Evolutionary conservation across 495 filamentous ascomycete genomes (phyloP).

Genomic region (Aspergillus indologenus): DNA sequence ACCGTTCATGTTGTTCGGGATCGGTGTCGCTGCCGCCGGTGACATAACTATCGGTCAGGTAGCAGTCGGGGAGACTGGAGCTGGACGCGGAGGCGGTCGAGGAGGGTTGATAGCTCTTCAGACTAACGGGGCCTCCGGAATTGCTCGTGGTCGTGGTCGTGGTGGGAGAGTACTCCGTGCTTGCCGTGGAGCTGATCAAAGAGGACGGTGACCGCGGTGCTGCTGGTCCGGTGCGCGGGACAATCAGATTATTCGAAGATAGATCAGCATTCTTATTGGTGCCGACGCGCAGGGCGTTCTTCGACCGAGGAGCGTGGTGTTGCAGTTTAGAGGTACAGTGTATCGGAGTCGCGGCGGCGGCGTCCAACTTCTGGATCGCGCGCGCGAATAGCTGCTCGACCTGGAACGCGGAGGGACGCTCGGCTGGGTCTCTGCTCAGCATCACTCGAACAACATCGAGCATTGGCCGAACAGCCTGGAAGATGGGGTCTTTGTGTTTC

Average conservation of each 20-base stretch:
- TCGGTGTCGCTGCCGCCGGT: conserved; percentile 7
- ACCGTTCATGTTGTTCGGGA: conserved; percentile 4
- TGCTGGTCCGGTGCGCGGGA: conserved; percentile 1
- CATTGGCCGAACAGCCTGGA: conserved; percentile 40
- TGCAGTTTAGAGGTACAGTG: conserved; percentile 24
- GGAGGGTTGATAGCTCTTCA: not conserved
- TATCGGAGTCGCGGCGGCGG: conserved; percentile 6
- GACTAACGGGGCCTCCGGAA: conserved; percentile 1
- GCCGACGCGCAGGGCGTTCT: not conserved
- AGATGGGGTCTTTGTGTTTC: conserved; percentile 54
- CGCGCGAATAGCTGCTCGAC: conserved; percentile 28
- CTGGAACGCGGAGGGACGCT: conserved; percentile 35
- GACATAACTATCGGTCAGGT: not conserved
- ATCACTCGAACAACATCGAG: conserved; percentile 44
- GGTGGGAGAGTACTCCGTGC: not conserved
- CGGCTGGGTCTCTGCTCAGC: conserved; percentile 37
- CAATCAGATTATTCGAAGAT: not conserved
- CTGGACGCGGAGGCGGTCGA: conserved; percentile 2
- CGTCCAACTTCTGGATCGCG: conserved; percentile 20
- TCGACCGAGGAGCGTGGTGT: not conserved
- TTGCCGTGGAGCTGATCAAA: not conserved
- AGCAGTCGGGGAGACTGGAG: conserved; percentile 2
- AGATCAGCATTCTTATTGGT: not conserved
- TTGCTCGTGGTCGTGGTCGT: not conserved
- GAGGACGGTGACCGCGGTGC: not conserved